Evolutionary conservation across 345 rosid genomes (phyloP).

Genomic region (Corchorus capsularis): DNA sequence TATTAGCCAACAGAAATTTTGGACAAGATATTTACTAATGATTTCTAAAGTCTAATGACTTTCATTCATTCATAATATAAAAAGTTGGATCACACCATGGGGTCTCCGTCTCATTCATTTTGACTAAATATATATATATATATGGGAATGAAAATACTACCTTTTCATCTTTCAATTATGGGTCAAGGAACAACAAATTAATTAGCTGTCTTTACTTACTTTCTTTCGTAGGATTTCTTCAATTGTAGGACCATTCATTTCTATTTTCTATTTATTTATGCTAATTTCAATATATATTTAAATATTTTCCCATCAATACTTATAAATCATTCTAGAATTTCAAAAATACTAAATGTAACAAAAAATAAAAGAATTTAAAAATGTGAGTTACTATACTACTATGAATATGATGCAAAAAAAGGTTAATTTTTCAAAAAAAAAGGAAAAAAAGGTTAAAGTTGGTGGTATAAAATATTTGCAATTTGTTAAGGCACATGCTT

Average conservation of each 20-base stretch:
- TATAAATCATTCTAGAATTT: background rate
- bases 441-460: background rate
- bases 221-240: background rate
- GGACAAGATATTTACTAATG: background rate
- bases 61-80: too few species aligned
- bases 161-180: background rate
- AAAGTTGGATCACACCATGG: background rate
- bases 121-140: constrained; percentile 16
- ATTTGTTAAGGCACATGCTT: background rate
- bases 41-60: constrained; percentile 6
- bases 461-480: background rate
- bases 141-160: background rate
- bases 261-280: too few species aligned
- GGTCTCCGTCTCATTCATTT: constrained; percentile 18
- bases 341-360: background rate
- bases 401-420: background rate
- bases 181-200: constrained; percentile 3
- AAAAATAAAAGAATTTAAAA: background rate
- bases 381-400: too few species aligned
- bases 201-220: background rate
- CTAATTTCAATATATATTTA: too few species aligned
- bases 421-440: too few species aligned
- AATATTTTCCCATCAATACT: too few species aligned
- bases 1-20: background rate
- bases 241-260: background rate